Evolutionary conservation across 192 early-diverging fungal species (phyloP), one percentile per base, ranked within the genome.

Genomic region (Backusella australiensis): DNA sequence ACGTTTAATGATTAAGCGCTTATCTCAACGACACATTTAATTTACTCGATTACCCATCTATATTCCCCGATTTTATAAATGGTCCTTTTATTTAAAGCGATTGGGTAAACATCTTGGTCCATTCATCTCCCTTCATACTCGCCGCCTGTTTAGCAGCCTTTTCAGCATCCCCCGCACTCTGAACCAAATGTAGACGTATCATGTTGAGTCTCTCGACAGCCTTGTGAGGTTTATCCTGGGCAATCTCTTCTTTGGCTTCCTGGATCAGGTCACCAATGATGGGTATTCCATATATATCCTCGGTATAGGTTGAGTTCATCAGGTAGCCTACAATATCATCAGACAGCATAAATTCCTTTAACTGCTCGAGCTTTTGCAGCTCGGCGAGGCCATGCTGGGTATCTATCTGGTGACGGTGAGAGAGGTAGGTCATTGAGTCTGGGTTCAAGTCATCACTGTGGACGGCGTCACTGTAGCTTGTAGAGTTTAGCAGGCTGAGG

Each of bases 251-350:
- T n/a, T 69, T 73, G 11, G 83, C 83, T 36, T 82, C 78, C 12
- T 73, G 72, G 26, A 84, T 75, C 36, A 84, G 15, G 38, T 79
- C 75, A 17, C 81, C 42, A 67, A 72, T 56, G 26, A 38, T 14
- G 0, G 85, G 82, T 14, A 84, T 35, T 3, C 72, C 80, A 65
- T 86, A 81, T 0, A 86, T 67, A 69, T 86, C 85, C 34, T 86
- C 78, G 6, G 72, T 75, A 73, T 86, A 86, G 2, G 46, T 67
- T 15, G 70, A 73, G n/a, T 81, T 46, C 38, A 21, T 12, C n/a
- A 86, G 44, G 71, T 85, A 85, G 19, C 32, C 59, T 21, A 77
- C 69, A 34, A 85, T 80, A 65, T 86, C 82, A 14, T 83, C 71
- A n/a, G 71, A n/a, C n/a, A 73, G 46, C n/a, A 85, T 35, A 26